Evolutionary conservation across 1,284 basidiomycete species (phyloP).

Genomic region (Rhodotorula sp.): DNA sequence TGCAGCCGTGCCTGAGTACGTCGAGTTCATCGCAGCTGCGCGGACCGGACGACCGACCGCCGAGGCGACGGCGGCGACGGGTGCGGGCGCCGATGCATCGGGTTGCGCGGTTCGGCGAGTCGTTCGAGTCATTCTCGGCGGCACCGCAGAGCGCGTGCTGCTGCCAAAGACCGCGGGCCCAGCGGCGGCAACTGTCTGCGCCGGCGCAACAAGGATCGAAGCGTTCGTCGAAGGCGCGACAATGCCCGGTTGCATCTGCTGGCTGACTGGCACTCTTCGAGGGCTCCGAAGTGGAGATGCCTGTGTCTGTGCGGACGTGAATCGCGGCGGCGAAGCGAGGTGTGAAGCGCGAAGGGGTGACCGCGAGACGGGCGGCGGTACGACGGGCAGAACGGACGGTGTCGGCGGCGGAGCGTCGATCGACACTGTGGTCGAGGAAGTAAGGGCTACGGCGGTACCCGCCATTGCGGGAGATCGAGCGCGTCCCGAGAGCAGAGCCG

Average conservation of each 20-base stretch:
- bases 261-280: constrained; percentile 12
- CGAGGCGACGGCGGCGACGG: background rate
- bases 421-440: background rate
- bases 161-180: background rate
- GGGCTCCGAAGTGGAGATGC: constrained; percentile 22
- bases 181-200: background rate
- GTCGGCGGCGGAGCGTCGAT: background rate
- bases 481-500: background rate
- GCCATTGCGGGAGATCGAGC: background rate
- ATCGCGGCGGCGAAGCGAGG: background rate
- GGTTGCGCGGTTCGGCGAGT: constrained; percentile 8
- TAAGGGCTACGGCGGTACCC: background rate
- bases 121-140: background rate
- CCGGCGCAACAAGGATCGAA: background rate
- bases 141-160: background rate
- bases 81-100: background rate
- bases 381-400: background rate
- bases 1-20: background rate
- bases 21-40: background rate
- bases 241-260: background rate
- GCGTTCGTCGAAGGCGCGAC: background rate
- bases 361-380: background rate
- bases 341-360: background rate
- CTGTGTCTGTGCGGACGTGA: background rate
- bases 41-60: background rate